Conservation (phyloP, 2,329 filamentous ascomycete species). For the Berkeleyomyces rouxiae region DNA sequence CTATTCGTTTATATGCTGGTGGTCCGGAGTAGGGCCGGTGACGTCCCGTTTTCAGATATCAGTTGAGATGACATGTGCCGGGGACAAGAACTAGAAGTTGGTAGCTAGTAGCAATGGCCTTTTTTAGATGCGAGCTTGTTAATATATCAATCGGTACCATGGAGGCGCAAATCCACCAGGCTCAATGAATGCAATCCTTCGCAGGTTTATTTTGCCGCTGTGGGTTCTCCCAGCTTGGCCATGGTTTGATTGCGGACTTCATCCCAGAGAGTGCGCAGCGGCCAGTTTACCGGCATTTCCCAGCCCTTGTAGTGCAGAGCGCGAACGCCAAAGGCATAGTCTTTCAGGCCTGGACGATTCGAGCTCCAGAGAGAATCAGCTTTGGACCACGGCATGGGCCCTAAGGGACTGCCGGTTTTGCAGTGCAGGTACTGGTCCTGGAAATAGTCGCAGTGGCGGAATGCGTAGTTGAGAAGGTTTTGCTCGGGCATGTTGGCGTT, state of each 20-base stretch:
- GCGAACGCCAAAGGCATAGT: slow-evolving; percentile 9
- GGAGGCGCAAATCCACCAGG: not conserved
- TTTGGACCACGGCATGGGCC: slow-evolving; percentile 12
- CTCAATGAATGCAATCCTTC: not conserved
- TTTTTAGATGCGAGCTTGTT: too few relatives aligned
- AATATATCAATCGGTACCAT: not conserved
- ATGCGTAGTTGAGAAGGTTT: slow-evolving; percentile 28
- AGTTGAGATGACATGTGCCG: too few relatives aligned
- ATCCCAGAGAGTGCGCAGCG: slow-evolving; percentile 8
- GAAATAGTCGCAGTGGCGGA: slow-evolving; percentile 18
- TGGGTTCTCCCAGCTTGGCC: not conserved
- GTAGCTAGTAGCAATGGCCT: too few relatives aligned
- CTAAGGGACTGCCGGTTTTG: slow-evolving; percentile 5
- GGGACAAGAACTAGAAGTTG: too few relatives aligned
- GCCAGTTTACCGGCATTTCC: slow-evolving; percentile 1
- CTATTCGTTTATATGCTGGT: too few relatives aligned
- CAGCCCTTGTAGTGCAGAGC: slow-evolving; percentile 13
- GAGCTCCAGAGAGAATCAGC: slow-evolving; percentile 11
- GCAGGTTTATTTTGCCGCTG: not conserved
- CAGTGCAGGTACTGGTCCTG: slow-evolving; percentile 4
- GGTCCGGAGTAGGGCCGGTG: too few relatives aligned
- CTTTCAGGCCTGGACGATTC: slow-evolving; percentile 7
- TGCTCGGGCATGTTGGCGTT: slow-evolving; percentile 25
- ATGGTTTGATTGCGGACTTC: not conserved
- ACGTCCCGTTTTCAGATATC: too few relatives aligned